Evolutionary conservation across 2,329 filamentous ascomycete genomes (phyloP).

Genomic region (Arthroderma sp.): DNA sequence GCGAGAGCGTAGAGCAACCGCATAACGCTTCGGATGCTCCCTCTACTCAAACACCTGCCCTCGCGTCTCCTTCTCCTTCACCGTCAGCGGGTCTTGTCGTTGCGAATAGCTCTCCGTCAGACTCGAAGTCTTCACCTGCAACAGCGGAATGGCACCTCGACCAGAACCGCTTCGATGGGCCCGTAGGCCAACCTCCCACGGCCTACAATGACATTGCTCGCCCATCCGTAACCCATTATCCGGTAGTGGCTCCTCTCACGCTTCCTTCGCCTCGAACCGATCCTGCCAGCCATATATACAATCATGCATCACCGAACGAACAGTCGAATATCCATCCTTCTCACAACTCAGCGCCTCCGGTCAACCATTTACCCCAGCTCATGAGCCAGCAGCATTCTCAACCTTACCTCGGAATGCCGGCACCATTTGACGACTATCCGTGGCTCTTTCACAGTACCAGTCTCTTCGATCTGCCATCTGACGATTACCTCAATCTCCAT

Average conservation of each 20-base stretch:
- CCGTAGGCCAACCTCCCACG: not conserved
- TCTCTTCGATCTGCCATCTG: conserved; percentile 15
- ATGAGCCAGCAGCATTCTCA: conserved; percentile 7
- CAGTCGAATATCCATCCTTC: conserved; percentile 3
- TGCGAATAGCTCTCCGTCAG: not conserved
- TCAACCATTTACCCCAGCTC: conserved; percentile 7
- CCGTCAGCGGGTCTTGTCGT: not conserved
- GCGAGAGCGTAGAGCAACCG: not conserved
- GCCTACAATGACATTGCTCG: not conserved
- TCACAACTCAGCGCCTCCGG: not conserved
- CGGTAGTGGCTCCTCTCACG: conserved; percentile 5
- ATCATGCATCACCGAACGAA: not conserved
- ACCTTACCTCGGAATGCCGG: conserved; percentile 5
- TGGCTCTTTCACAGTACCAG: conserved; percentile 14
- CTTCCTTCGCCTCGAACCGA: conserved; percentile 10
- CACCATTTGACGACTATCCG: conserved; percentile 10
- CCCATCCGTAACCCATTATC: conserved; percentile 4
- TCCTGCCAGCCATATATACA: not conserved
- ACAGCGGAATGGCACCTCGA: conserved; percentile 5
- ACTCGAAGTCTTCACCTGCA: not conserved
- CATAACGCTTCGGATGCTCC: not conserved
- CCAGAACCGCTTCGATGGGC: not conserved
- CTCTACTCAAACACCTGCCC: not conserved
- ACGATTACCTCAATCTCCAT: conserved; percentile 16
- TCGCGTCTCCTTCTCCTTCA: not conserved